Conservation (phyloP, 208 protist genomes). For the Ichthyophonus hoferi region DNA sequence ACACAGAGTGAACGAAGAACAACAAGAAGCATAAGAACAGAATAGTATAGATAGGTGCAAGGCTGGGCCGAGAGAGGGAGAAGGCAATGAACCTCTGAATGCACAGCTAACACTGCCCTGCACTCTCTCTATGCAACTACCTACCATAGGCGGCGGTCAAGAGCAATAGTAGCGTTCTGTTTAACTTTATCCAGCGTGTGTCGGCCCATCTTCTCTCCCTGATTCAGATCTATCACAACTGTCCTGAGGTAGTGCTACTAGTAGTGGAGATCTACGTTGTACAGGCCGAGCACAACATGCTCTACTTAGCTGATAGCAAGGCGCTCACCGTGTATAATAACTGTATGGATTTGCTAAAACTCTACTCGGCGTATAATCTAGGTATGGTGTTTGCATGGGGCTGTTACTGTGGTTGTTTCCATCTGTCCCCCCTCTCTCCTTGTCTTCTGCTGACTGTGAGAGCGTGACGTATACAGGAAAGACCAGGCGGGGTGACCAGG, state of each 20-base stretch:
- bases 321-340: not conserved
- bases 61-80: too few species aligned
- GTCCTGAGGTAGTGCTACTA: not conserved
- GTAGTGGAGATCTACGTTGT: not conserved
- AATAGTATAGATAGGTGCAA: too few species aligned
- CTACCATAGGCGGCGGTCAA: not conserved
- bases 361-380: not conserved
- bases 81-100: too few species aligned
- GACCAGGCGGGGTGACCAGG: not conserved
- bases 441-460: not conserved
- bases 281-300: not conserved
- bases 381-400: not conserved
- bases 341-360: not conserved
- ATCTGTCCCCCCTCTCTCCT: not conserved
- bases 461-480: not conserved
- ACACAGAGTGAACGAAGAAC: too few species aligned
- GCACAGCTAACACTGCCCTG: too few species aligned
- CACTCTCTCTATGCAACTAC: too few species aligned
- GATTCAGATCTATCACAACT: not conserved
- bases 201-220: not conserved
- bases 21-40: too few species aligned
- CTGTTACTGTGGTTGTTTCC: not conserved
- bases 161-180: not conserved
- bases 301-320: not conserved
- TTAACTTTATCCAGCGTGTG: not conserved